These are phyloP conservation scores for Botrytis hyacinthi DNA, from an alignment of 2,329 filamentous ascomycete species.

Conservation along the genomic window DNA sequence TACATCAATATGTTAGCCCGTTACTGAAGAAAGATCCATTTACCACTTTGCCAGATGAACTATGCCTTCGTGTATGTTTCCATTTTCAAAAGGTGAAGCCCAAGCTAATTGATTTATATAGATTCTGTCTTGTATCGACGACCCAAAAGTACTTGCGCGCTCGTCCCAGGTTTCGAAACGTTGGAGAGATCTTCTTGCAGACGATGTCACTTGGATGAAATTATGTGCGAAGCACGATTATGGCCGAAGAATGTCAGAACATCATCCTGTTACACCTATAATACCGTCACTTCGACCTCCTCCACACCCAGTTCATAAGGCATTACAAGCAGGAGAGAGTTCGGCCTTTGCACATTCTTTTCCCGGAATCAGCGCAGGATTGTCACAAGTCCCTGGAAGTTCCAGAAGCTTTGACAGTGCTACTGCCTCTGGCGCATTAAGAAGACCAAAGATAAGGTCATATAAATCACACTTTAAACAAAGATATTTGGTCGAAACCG, in stretches of 20 bases:
- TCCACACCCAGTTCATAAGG: conserved; percentile 33
- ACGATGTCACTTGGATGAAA: conserved; percentile 98
- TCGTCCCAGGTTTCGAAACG: conserved; percentile 94
- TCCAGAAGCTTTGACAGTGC: conserved; percentile 56
- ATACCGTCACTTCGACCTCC: conserved; percentile 32
- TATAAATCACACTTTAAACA: conserved; percentile 99
- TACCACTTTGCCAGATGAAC: conserved; percentile 83
- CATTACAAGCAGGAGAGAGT: conserved; percentile 20
- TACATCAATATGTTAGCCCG: conserved; percentile 93
- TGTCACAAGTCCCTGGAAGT: conserved; percentile 37
- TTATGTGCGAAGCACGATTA: conserved; percentile 96
- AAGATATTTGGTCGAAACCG: conserved; percentile 92
- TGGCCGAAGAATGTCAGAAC: conserved; percentile 53
- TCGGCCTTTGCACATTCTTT: conserved; percentile 43
- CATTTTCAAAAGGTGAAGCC: neutral
- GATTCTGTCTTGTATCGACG: conserved; percentile 96
- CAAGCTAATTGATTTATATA: conserved; percentile 41
- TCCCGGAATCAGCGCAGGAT: conserved; percentile 44
- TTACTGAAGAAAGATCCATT: conserved; percentile 96
- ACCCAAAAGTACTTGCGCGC: conserved; percentile 87
- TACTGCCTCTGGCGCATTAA: conserved; percentile 42
- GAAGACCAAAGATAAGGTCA: conserved; percentile 67
- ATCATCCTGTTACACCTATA: conserved; percentile 29
- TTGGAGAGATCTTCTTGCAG: conserved; percentile 90
- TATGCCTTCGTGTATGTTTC: conserved; percentile 76